Conservation (phyloP, 2,329 filamentous ascomycete species). For the Mycocentrospora acerina region DNA sequence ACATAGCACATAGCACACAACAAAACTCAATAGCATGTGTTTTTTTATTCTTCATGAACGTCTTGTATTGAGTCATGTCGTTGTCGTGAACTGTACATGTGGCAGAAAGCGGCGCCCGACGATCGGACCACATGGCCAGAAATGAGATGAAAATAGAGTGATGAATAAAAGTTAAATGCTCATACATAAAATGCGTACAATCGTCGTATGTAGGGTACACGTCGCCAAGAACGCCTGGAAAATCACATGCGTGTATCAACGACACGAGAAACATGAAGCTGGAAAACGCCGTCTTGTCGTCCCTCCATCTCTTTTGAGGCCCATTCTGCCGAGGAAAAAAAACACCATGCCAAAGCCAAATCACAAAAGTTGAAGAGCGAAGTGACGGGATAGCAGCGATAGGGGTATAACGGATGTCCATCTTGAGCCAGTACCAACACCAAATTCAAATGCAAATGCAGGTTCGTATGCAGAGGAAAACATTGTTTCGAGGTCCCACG, state of each 20-base stretch:
- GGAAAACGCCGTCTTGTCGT: background rate
- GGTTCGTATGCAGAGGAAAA: constrained; percentile 8
- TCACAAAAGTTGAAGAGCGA: background rate
- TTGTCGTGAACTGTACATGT: too few relatives aligned
- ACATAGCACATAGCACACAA: too few relatives aligned
- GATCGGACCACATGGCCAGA: too few relatives aligned
- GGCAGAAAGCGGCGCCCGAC: too few relatives aligned
- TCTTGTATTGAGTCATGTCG: too few relatives aligned
- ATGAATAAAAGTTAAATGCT: too few relatives aligned
- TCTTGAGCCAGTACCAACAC: constrained; percentile 19
- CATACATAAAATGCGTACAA: too few relatives aligned
- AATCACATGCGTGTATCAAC: background rate
- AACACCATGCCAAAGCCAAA: background rate
- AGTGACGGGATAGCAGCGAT: constrained; percentile 8
- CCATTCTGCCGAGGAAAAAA: background rate
- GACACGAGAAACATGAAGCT: background rate
- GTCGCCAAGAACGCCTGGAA: background rate
- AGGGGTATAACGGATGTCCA: constrained; percentile 23
- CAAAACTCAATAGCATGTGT: too few relatives aligned
- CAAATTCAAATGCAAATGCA: constrained; percentile 22
- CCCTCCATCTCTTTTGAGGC: too few relatives aligned
- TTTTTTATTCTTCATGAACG: too few relatives aligned
- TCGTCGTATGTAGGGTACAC: background rate
- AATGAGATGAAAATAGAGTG: too few relatives aligned
- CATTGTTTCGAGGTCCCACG: constrained; percentile 3